phyloP scores from a whole-genome alignment of 148 eudicot genomes.

The Arctostaphylos glauca region DNA sequence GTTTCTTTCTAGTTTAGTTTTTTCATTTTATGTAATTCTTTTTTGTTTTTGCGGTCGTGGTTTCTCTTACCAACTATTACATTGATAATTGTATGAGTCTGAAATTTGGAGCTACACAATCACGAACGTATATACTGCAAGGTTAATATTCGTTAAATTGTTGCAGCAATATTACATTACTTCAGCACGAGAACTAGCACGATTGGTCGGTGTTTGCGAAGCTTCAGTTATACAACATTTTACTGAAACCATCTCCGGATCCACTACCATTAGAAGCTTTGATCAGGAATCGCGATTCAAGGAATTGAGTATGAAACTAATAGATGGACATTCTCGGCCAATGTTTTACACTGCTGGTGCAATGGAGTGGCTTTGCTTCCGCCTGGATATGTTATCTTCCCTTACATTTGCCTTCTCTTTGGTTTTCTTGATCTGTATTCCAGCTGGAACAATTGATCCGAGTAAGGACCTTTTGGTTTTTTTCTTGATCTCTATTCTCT shows the following conservation, averaged over 20 bases:
- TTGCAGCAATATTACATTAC: constrained; percentile 62
- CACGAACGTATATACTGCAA: neutral
- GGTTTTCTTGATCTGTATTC: constrained; percentile 50
- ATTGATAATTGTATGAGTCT: neutral
- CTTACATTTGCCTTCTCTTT: constrained; percentile 49
- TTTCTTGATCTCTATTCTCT: no score
- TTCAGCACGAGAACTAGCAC: constrained; percentile 59
- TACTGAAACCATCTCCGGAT: constrained; percentile 62
- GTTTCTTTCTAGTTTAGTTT: neutral
- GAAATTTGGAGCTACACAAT: neutral
- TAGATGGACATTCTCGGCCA: constrained; percentile 41
- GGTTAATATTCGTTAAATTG: neutral
- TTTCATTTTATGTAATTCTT: neutral
- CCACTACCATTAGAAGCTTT: constrained; percentile 54
- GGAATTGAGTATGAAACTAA: constrained; percentile 28
- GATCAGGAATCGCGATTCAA: constrained; percentile 48
- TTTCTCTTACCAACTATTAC: neutral
- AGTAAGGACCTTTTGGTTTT: constrained; percentile 25
- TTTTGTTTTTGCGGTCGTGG: neutral
- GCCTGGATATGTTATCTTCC: constrained; percentile 50
- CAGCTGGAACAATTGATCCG: constrained; percentile 42
- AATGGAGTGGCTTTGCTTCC: constrained; percentile 56
- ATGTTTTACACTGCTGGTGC: constrained; percentile 41
- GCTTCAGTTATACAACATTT: constrained; percentile 64
- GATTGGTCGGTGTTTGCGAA: constrained; percentile 50